These are phyloP conservation scores for Suhomyces vadensis DNA, from an alignment of 805 yeast genomes.

Conservation along the genomic window DNA sequence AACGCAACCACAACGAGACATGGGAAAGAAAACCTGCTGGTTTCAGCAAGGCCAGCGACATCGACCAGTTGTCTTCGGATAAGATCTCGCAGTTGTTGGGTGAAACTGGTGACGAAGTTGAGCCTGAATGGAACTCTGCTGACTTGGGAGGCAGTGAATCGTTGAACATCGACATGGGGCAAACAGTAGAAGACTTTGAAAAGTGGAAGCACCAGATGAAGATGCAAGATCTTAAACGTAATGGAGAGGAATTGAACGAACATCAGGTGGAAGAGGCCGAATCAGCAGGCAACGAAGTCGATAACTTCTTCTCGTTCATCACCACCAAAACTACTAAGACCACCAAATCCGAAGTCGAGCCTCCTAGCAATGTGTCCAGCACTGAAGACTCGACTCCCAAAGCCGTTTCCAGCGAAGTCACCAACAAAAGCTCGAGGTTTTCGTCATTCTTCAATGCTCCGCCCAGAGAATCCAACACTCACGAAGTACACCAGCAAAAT, in stretches of 20 bases:
- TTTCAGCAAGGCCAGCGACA: conserved; percentile 21
- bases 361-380: conserved; percentile 2
- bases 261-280: conserved; percentile 11
- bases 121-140: conserved; percentile 43
- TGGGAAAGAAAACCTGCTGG: conserved; percentile 34
- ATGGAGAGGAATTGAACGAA: conserved; percentile 35
- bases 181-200: conserved; percentile 58
- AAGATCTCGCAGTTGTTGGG: conserved; percentile 39
- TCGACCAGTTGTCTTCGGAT: conserved; percentile 33
- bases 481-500: not conserved
- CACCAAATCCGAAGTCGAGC: conserved; percentile 8
- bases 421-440: conserved; percentile 36
- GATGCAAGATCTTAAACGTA: conserved; percentile 48
- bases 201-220: conserved; percentile 58
- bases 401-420: conserved; percentile 12
- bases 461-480: conserved; percentile 1
- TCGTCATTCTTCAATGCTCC: conserved; percentile 33
- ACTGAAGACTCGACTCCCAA: conserved; percentile 8
- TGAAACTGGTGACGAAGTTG: conserved; percentile 34
- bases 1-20: conserved; percentile 15
- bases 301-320: conserved; percentile 44
- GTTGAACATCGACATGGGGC: conserved; percentile 40
- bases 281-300: conserved; percentile 40
- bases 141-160: conserved; percentile 28
- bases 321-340: conserved; percentile 27